Evolutionary conservation across 1,139 yeast genomes (phyloP).

Genomic region (Yamadazyma sp.): DNA sequence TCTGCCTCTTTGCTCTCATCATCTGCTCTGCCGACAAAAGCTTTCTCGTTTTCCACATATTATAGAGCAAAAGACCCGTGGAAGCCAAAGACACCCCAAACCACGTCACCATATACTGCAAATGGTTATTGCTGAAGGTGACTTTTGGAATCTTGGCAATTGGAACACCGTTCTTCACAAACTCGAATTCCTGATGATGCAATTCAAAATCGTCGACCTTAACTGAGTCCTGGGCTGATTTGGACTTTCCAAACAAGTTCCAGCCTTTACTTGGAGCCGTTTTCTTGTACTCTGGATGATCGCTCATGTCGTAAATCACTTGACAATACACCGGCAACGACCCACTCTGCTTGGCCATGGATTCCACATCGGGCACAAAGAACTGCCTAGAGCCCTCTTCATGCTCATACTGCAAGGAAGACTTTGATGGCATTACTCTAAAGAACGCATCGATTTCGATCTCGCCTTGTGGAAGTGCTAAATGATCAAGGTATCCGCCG

Average conservation of each 20-base stretch:
- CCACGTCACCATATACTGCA: slow-evolving; percentile 94
- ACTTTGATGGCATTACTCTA: slow-evolving; percentile 68
- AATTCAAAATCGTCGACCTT: slow-evolving; percentile 31
- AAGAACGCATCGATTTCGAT: slow-evolving; percentile 74
- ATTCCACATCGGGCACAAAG: slow-evolving; percentile 75
- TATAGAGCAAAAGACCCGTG: slow-evolving; percentile 54
- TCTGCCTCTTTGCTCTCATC: slow-evolving; percentile 41
- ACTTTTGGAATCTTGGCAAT: slow-evolving; percentile 79
- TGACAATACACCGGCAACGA: slow-evolving; percentile 78
- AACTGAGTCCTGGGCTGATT: slow-evolving; percentile 4
- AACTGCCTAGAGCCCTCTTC: slow-evolving; percentile 60
- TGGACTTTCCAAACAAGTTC: neutral
- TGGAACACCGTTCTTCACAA: slow-evolving; percentile 83
- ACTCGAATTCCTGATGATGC: slow-evolving; percentile 48
- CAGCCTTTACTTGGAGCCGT: slow-evolving; percentile 6
- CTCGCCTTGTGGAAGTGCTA: slow-evolving; percentile 73
- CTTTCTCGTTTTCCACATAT: slow-evolving; percentile 31
- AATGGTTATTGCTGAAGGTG: slow-evolving; percentile 82
- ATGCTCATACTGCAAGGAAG: slow-evolving; percentile 75
- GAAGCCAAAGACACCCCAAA: slow-evolving; percentile 80
- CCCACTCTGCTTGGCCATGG: slow-evolving; percentile 71
- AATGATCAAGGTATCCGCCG: slow-evolving; percentile 51
- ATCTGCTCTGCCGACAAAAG: slow-evolving; percentile 40
- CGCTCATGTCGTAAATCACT: slow-evolving; percentile 64
- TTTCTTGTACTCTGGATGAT: slow-evolving; percentile 53